These are phyloP conservation scores for Entomortierella parvispora DNA, from an alignment of 192 early-diverging fungal species.

Conservation along the genomic window DNA sequence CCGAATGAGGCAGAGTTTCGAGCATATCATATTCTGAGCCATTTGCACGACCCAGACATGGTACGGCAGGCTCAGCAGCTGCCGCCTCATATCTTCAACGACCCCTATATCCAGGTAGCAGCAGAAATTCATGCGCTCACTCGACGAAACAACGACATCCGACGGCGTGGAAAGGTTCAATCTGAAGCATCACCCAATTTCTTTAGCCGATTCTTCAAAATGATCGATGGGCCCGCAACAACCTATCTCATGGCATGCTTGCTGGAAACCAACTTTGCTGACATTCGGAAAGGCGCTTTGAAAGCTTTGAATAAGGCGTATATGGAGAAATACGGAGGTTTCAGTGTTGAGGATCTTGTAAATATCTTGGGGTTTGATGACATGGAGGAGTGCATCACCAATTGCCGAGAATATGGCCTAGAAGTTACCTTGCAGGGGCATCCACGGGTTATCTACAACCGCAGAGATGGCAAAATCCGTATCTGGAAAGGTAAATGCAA, in stretches of 20 bases:
- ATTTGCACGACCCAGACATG: conserved; percentile 78
- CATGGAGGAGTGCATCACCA: conserved; percentile 43
- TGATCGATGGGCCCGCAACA: conserved; percentile 62
- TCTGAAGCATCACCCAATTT: conserved; percentile 69
- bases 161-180: conserved; percentile 58
- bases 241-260: conserved; percentile 84
- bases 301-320: conserved; percentile 78
- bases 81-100: conserved; percentile 62
- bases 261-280: conserved; percentile 77
- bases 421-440: conserved; percentile 12
- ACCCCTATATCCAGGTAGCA: conserved; percentile 75
- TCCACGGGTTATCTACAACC: conserved; percentile 35
- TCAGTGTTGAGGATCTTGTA: conserved; percentile 29
- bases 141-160: conserved; percentile 61
- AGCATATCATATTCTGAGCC: conserved; percentile 86
- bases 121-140: conserved; percentile 71
- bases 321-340: conserved; percentile 32
- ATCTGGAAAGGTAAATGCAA: conserved; percentile 24
- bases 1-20: conserved; percentile 92
- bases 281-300: conserved; percentile 78
- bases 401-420: conserved; percentile 50
- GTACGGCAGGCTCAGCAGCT: conserved; percentile 71
- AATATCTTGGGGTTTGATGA: conserved; percentile 50
- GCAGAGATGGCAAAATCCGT: conserved; percentile 29
- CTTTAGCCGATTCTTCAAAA: conserved; percentile 79